Conservation (phyloP, 768 basidiomycete genomes). For the Crepidotus variabilis region DNA sequence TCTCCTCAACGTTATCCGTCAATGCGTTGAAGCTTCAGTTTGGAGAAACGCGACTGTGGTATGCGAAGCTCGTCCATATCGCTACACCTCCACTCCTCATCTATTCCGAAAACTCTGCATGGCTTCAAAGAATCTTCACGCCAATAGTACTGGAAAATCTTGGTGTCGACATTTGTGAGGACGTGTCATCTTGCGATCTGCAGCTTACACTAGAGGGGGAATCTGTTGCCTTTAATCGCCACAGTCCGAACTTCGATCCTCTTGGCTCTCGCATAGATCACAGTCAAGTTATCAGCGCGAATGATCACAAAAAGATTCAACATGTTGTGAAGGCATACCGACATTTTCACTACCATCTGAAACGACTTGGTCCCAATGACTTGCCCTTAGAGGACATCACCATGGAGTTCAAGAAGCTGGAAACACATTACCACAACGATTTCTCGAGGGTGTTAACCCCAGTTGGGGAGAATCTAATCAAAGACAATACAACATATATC, state of each 20-base stretch:
- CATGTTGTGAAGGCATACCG: slow-evolving; percentile 14
- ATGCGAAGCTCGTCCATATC: slow-evolving; percentile 19
- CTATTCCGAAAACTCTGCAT: slow-evolving; percentile 20
- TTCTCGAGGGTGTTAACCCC: slow-evolving; percentile 17
- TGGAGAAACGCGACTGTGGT: slow-evolving; percentile 17
- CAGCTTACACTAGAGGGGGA: slow-evolving; percentile 14
- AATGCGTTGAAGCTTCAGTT: slow-evolving; percentile 3
- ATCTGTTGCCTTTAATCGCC: slow-evolving; percentile 19
- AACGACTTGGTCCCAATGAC: slow-evolving; percentile 14
- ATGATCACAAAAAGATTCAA: slow-evolving; percentile 12
- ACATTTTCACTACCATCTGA: slow-evolving; percentile 28
- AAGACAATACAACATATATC: slow-evolving; percentile 21
- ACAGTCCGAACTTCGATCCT: slow-evolving; percentile 16
- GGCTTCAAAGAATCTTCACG: slow-evolving; percentile 22
- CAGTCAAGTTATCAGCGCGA: slow-evolving; percentile 7
- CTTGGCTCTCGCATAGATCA: slow-evolving; percentile 19
- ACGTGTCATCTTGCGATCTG: slow-evolving; percentile 13
- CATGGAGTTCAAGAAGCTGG: slow-evolving; percentile 27
- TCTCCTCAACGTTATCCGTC: slow-evolving; percentile 16
- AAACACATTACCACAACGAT: slow-evolving; percentile 15
- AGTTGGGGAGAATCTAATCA: slow-evolving; percentile 24
- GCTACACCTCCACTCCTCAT: slow-evolving; percentile 15
- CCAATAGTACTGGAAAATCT: slow-evolving; percentile 4
- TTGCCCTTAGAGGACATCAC: slow-evolving; percentile 17
- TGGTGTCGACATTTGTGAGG: slow-evolving; percentile 14